These are phyloP conservation scores for Tetradesmus obliquus DNA, from an alignment of 139 green algal species.

Conservation along the genomic window DNA sequence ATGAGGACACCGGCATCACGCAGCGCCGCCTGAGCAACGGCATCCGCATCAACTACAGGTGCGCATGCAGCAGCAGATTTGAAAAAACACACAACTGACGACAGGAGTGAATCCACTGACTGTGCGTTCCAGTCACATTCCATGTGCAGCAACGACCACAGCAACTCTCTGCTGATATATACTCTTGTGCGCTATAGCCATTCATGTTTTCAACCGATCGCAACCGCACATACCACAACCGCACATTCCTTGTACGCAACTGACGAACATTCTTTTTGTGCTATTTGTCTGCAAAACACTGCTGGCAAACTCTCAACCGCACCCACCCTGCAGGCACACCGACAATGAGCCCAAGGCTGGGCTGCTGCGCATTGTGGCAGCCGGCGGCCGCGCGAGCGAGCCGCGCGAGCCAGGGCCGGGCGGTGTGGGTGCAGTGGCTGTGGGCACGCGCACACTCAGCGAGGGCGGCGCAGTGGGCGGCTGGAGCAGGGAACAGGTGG, in stretches of 20 bases:
- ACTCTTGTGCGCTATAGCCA: too few relatives aligned
- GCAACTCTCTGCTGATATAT: too few relatives aligned
- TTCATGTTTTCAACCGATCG: too few relatives aligned
- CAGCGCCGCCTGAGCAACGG: slow-evolving; percentile 94
- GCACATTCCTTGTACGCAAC: too few relatives aligned
- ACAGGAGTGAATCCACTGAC: too few relatives aligned
- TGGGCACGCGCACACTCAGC: slow-evolving; percentile 86
- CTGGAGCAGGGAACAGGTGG: slow-evolving; percentile 72
- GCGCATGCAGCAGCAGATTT: slow-evolving; percentile 25
- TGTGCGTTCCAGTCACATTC: too few relatives aligned
- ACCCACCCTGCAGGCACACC: slow-evolving; percentile 42
- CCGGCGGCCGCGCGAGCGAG: slow-evolving; percentile 76
- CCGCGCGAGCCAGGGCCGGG: slow-evolving; percentile 59
- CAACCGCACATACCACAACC: too few relatives aligned
- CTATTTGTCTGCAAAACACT: too few relatives aligned
- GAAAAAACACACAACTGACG: too few relatives aligned
- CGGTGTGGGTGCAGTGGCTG: slow-evolving; percentile 78
- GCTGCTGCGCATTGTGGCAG: slow-evolving; percentile 88
- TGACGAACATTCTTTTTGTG: too few relatives aligned
- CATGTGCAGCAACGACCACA: too few relatives aligned
- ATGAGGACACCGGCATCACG: slow-evolving; percentile 76
- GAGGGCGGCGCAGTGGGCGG: slow-evolving; percentile 84
- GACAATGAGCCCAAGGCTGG: slow-evolving; percentile 94
- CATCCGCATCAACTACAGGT: slow-evolving; percentile 92
- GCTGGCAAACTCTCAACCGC: too few relatives aligned